phyloP scores from a whole-genome alignment of 1,284 basidiomycete genomes.

The Malassezia slooffiae region DNA sequence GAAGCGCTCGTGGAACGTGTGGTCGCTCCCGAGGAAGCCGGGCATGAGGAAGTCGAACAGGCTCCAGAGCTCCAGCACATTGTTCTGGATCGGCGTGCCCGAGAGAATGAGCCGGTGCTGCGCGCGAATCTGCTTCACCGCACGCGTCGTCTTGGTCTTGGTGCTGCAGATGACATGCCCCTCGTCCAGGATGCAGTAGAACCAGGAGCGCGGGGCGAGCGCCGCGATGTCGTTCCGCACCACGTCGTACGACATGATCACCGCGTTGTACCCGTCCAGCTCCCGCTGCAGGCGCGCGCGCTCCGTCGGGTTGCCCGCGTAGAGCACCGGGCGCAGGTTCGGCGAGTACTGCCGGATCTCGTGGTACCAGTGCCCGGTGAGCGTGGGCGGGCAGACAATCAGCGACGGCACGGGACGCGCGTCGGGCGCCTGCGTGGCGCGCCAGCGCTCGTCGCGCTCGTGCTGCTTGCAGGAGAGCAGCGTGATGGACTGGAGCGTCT shows the following conservation, averaged over 20 bases:
- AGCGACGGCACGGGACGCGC: constrained; percentile 79
- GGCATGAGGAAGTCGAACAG: constrained; percentile 99
- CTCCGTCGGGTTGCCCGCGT: constrained; percentile 79
- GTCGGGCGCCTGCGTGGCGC: constrained; percentile 63
- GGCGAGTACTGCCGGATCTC: constrained; percentile 88
- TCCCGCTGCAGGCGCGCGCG: constrained; percentile 53
- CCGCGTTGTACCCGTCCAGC: constrained; percentile 56
- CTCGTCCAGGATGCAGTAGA: constrained; percentile 96
- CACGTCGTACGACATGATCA: constrained; percentile 95
- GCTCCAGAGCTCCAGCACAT: constrained; percentile 95
- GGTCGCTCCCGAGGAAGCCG: constrained; percentile 87
- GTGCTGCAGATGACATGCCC: constrained; percentile 98
- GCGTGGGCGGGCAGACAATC: constrained; percentile 90
- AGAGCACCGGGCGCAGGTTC: constrained; percentile 72
- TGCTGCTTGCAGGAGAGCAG: constrained; percentile 88
- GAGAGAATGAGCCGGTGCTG: constrained; percentile 88
- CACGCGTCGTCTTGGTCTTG: constrained; percentile 93
- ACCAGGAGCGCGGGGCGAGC: constrained; percentile 68
- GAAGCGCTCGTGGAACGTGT: constrained; percentile 90
- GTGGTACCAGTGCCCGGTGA: constrained; percentile 95
- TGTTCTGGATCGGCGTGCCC: constrained; percentile 98
- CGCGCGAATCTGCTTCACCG: constrained; percentile 80
- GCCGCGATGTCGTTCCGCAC: constrained; percentile 84
- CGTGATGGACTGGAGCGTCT: constrained; percentile 95
- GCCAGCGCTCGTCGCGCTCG: constrained; percentile 65